phyloP scores from a whole-genome alignment of 176 grass and related monocot genomes.

The Lolium multiflorum region DNA sequence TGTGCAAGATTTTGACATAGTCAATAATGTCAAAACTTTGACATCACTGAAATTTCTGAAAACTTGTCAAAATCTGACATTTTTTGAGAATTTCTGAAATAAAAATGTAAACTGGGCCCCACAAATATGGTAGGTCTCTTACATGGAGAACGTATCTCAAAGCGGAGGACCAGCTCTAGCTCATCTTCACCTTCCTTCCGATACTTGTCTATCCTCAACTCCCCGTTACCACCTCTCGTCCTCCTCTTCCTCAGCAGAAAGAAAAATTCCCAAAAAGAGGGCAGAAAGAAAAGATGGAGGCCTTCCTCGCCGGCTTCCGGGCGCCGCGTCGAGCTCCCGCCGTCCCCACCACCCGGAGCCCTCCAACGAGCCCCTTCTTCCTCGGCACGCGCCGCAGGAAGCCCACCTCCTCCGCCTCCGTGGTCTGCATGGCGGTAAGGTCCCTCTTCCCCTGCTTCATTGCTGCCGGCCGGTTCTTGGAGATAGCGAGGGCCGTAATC shows the following conservation, averaged over 20 bases:
- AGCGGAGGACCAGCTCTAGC: background rate
- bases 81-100: no score
- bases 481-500: background rate
- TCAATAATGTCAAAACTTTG: no score
- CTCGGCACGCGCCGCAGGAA: constrained; percentile 39
- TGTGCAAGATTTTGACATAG: no score
- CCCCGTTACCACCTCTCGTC: constrained; percentile 21
- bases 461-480: background rate
- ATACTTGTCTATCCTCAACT: constrained; percentile 22
- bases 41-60: no score
- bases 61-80: rapidly evolving
- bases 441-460: background rate
- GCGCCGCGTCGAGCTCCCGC: constrained; percentile 46
- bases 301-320: constrained; percentile 65
- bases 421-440: constrained; percentile 89
- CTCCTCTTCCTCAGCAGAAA: background rate
- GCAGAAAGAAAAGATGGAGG: constrained; percentile 58
- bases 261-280: no score
- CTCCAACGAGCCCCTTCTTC: constrained; percentile 17
- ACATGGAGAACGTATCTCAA: background rate
- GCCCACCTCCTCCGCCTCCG: constrained; percentile 36
- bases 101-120: no score
- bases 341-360: background rate
- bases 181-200: background rate
- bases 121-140: background rate